Evolutionary conservation across 1,139 yeast genomes (phyloP), one percentile per base, ranked within the genome.

Genomic region (Geotrichum reessii): DNA sequence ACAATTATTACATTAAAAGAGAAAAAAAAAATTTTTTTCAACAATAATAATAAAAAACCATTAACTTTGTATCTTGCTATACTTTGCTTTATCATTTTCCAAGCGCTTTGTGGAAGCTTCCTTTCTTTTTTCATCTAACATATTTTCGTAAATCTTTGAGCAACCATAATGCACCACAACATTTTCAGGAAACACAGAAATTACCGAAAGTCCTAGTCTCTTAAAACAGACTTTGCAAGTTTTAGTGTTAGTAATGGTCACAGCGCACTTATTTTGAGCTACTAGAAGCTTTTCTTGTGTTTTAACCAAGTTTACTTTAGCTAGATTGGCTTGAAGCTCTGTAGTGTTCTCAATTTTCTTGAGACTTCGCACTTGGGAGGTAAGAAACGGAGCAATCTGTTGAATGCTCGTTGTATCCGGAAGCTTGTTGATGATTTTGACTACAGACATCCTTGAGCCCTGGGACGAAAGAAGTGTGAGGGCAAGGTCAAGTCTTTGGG

Each of bases 161-260:
- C 96, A 88, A 1, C 89, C 90, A 67, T 85, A 89, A 69, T 89
- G 96, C 1, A 85, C 82, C 3, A 85, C 77, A 11, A 74, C 72
- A n/a, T 79, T 79, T 56, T 78, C 74, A 0, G 81, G 80, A 44
- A 78, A 77, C 14, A 80, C 80, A 31, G 84, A 77, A 47, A 86
- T 73, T 0, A 87, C 85, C 51, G 87, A 80, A 62, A 80, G 79
- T 2, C 91, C 91, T 47, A 88, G 74, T 24, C 79, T 71, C 63
- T 82, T 82, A 27, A 76, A 75, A 71, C 97, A 90, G 17, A 82
- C 78, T 0, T 74, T 68, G 67, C 97, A 90, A 1, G 74, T 76
- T 63, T 71, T 77, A 65, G 66, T 78, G 63, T 67, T 75, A 58
- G 70, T 80, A 63, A 71, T 70, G 28, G 67, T 74, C 62, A 65